Evolutionary conservation across 768 basidiomycete species (phyloP).

Genomic region (Podaxis sp.): DNA sequence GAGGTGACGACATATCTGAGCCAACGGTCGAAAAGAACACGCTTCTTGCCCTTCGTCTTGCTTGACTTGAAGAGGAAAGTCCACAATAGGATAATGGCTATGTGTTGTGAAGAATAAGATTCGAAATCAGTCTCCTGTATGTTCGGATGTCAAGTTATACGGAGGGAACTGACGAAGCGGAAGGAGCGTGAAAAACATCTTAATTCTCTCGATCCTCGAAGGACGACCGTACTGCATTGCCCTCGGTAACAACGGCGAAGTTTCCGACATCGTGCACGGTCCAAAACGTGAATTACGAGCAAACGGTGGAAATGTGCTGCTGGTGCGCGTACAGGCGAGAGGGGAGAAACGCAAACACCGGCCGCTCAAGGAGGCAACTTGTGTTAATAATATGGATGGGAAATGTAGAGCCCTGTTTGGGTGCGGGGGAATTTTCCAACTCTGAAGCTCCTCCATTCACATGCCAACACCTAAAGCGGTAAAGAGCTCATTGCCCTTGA

Average conservation of each 20-base stretch:
- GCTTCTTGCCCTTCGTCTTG: conserved; percentile 3
- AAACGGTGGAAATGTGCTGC: background rate
- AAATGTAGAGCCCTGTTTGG: background rate
- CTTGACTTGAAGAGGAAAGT: conserved; percentile 2
- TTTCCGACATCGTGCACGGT: conserved; percentile 6
- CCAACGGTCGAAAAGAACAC: conserved; percentile 1
- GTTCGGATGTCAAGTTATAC: too few species aligned
- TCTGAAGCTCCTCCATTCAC: conserved; percentile 3
- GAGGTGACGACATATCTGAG: background rate
- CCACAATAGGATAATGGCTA: conserved; percentile 5
- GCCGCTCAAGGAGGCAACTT: background rate
- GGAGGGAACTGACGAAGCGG: conserved; percentile 5
- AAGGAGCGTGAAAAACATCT: conserved; percentile 3
- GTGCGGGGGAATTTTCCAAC: background rate
- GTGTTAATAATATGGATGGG: conserved; percentile 8
- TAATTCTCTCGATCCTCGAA: conserved; percentile 5
- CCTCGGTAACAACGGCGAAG: background rate
- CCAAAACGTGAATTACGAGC: background rate
- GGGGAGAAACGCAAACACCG: background rate
- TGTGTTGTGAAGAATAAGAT: background rate
- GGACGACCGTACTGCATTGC: conserved; percentile 4
- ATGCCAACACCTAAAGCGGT: conserved; percentile 1
- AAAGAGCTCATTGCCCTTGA: background rate
- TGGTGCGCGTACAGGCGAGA: background rate
- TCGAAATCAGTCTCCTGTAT: background rate